Percentiles rank a stretch among this genome's conserved stretches.
phyloP scores from a whole-genome alignment of 345 rosid species.

The Raphanus raphanistrum region DNA sequence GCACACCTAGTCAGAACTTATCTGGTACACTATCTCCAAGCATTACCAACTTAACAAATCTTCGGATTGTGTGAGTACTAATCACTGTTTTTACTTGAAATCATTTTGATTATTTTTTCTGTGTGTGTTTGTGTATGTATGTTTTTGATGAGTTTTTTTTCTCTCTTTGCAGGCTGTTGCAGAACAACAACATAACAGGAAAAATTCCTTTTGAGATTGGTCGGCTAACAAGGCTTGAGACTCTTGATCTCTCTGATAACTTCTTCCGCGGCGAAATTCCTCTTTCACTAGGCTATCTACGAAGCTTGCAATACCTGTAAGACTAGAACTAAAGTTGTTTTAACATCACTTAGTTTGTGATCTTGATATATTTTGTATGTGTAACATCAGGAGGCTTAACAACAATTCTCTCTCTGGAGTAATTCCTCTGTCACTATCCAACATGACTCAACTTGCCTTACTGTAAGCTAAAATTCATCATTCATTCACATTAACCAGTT shows the following conservation, averaged over 20 bases:
- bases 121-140: neutral
- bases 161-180: conserved; percentile 56
- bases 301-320: conserved; percentile 83
- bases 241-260: conserved; percentile 90
- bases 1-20: conserved; percentile 84
- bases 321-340: conserved; percentile 13
- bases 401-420: conserved; percentile 81
- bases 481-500: neutral
- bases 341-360: neutral
- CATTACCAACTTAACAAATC: conserved; percentile 84
- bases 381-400: conserved; percentile 71
- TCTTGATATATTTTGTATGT: neutral
- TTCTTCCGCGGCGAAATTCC: conserved; percentile 73
- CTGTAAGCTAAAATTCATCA: conserved; percentile 55
- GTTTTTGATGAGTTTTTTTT: conserved; percentile 4
- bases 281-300: conserved; percentile 57
- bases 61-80: conserved; percentile 70
- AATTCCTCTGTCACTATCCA: conserved; percentile 68
- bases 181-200: conserved; percentile 95
- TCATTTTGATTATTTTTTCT: neutral
- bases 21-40: conserved; percentile 87
- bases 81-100: neutral
- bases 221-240: conserved; percentile 68
- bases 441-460: conserved; percentile 81
- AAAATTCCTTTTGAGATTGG: conserved; percentile 72